A percentile compares a stretch with the other conserved stretches of the same genome.
Evolutionary conservation across 2,329 filamentous ascomycete genomes (phyloP).

Genomic region (Cladophialophora bantiana): DNA sequence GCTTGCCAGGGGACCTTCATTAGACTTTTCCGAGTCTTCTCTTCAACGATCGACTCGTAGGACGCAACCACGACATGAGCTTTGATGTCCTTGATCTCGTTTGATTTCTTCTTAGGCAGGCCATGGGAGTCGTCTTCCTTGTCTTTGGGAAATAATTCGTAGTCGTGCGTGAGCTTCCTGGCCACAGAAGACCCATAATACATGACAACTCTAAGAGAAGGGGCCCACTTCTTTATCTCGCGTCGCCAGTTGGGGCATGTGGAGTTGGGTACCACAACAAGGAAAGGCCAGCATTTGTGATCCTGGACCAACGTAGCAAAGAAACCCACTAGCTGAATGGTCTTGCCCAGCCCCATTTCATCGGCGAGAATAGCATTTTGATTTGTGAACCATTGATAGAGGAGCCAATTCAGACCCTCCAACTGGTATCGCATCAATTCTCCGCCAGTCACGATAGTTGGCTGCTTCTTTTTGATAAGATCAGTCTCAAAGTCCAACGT

Average conservation of each 20-base stretch:
- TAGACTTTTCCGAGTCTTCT: conserved; percentile 71
- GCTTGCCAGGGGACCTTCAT: conserved; percentile 80
- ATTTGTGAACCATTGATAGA: conserved; percentile 83
- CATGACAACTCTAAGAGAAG: conserved; percentile 83
- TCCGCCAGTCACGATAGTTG: conserved; percentile 74
- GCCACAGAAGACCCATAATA: conserved; percentile 82
- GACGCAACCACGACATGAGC: conserved; percentile 95
- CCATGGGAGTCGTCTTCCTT: conserved; percentile 46
- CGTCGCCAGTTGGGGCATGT: conserved; percentile 98
- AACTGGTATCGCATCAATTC: conserved; percentile 93
- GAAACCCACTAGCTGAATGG: conserved; percentile 87
- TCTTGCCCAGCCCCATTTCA: conserved; percentile 98
- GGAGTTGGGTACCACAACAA: conserved; percentile 91
- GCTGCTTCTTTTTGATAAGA: conserved; percentile 74
- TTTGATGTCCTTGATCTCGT: conserved; percentile 66
- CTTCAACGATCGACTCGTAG: conserved; percentile 85
- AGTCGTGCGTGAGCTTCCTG: conserved; percentile 76
- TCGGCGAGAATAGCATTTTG: conserved; percentile 92
- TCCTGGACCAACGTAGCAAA: conserved; percentile 75
- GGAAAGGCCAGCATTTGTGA: conserved; percentile 83
- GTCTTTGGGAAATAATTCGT: conserved; percentile 80
- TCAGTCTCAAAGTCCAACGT: conserved; percentile 68
- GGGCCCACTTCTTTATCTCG: conserved; percentile 93
- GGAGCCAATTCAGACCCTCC: conserved; percentile 92
- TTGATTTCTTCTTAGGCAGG: conserved; percentile 31